Evolutionary conservation across 345 rosid species (phyloP), one percentile per base, ranked within the genome.

Genomic region (Eucalyptus fibrosa): DNA sequence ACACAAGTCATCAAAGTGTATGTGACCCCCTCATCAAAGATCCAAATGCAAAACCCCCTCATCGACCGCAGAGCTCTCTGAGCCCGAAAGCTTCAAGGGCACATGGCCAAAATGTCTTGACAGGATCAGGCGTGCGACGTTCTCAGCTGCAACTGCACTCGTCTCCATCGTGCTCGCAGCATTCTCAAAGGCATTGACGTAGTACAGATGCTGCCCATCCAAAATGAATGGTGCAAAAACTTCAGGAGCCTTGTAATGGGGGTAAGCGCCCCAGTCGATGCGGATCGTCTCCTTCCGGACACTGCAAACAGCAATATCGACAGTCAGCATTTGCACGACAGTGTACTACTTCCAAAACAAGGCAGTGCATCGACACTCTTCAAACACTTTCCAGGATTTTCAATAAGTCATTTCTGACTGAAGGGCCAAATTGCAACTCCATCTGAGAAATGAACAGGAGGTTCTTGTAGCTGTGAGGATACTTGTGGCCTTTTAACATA

Each of bases 121-220:
- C 87, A 96, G 62, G 88, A 97, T 94, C 89, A 98, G 99, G 42
- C 99, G 95, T 2, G 98, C 99, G 16, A 98, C 90, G 45, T 98
- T 98, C 93, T 98, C 99, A 26, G 99, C 99, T 85, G 99, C 95
- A 82, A 97, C 98, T 17, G 99, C 97, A 86, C 98, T 94, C 1
- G 97, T 97, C 94, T 98, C 98, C 97, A 98, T 97, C 50, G 99
- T 94, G 90, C 99, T 98, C 6, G 98, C 98, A 13, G 98, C 99
- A 45, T 95, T 98, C 94, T 98, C 99, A 85, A 98, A 98, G 56
- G 99, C 98, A 87, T 98, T 97, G 86, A 95, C 95, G 47, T 97
- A 98, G 94, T 98, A 98, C 91, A 98, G 87, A 87, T 97, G 96
- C 89, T 88, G 89, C 55, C 95, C 96, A 10, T 98, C 99, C 91